Conservation (phyloP, 225 moss, liverwort and hornwort genomes). For the Pseudoscleropodium purum region DNA sequence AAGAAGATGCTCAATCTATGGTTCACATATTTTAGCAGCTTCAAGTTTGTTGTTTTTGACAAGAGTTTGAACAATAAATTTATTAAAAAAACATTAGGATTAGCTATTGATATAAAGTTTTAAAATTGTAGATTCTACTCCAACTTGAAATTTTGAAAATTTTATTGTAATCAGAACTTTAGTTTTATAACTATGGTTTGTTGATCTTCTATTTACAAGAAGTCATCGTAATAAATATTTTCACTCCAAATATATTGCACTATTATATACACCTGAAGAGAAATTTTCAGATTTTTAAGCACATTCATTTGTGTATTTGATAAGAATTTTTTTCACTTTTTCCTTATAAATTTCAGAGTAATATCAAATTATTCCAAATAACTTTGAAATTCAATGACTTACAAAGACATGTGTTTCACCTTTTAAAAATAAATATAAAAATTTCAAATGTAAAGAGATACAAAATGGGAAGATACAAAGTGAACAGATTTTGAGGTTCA, state of each 20-base stretch:
- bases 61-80: neutral
- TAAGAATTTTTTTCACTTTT: neutral
- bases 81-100: neutral
- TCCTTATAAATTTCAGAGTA: too few relatives aligned
- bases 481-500: neutral
- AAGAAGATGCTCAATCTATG: neutral
- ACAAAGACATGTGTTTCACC: neutral
- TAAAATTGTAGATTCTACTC: too few relatives aligned
- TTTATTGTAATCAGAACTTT: neutral
- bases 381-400: neutral
- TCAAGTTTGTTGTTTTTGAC: neutral
- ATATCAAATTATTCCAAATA: neutral
- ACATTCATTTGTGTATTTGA: neutral
- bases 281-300: too few relatives aligned
- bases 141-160: neutral
- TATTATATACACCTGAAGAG: accelerated
- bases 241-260: neutral
- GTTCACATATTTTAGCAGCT: neutral
- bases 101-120: neutral
- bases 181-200: too few relatives aligned
- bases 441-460: neutral
- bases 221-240: neutral
- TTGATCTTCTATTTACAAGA: neutral
- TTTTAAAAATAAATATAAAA: neutral
- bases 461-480: too few relatives aligned